These are phyloP conservation scores for Oldenlandia corymbosa DNA, from an alignment of 257 asterid species.

Conservation along the genomic window DNA sequence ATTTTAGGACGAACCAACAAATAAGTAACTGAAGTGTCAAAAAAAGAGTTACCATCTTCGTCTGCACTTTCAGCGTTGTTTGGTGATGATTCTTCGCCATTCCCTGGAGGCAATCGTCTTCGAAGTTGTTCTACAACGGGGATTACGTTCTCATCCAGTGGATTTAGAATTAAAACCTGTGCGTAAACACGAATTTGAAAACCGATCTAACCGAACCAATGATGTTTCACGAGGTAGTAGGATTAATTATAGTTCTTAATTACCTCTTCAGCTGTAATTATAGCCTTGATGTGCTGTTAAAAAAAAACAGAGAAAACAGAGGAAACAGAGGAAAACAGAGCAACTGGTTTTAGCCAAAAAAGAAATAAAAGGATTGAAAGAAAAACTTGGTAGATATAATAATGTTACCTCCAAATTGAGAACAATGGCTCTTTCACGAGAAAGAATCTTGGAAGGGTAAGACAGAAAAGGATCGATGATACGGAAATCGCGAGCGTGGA, in stretches of 20 bases:
- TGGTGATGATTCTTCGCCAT: background rate
- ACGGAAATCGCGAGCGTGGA: slow-evolving; percentile 5
- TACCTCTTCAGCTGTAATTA: slow-evolving; percentile 8
- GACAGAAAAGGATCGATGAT: slow-evolving; percentile 1
- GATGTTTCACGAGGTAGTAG: no score
- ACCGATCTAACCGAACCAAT: background rate
- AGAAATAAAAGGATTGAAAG: no score
- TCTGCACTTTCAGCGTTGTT: background rate
- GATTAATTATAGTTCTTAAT: no score
- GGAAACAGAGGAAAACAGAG: background rate
- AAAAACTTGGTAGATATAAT: no score
- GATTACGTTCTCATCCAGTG: background rate
- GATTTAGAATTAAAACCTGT: background rate
- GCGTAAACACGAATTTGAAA: background rate
- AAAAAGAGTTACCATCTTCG: background rate
- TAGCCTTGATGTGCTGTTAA: slow-evolving; percentile 13
- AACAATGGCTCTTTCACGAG: slow-evolving; percentile 6
- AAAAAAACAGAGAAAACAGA: no score
- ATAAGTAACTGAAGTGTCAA: no score
- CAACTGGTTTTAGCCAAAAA: background rate
- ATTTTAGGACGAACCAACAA: no score
- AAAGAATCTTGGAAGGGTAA: slow-evolving; percentile 1
- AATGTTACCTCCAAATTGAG: slow-evolving; percentile 6
- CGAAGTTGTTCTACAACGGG: background rate
- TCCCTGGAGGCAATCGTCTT: background rate